Evolutionary conservation across 768 basidiomycete species (phyloP).

Genomic region (Tylopilus rubrobrunneus): DNA sequence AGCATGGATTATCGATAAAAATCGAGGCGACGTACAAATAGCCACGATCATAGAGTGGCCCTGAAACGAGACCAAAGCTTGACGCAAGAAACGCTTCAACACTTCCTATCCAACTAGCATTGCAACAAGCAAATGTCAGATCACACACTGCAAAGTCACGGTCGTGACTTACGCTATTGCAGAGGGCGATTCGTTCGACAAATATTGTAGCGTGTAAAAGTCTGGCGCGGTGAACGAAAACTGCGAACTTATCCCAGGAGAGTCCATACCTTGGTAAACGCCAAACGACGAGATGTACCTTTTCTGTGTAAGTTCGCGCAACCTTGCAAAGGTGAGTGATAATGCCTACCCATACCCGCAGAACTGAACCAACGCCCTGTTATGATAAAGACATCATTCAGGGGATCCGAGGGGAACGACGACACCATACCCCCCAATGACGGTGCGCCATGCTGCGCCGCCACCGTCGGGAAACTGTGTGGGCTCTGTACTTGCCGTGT

Average conservation of each 20-base stretch:
- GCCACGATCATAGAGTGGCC: constrained; percentile 48
- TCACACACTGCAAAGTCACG: background rate
- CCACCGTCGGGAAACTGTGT: constrained; percentile 29
- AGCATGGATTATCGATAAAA: background rate
- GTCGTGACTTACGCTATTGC: constrained; percentile 32
- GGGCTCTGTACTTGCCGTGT: background rate
- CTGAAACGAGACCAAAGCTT: constrained; percentile 39
- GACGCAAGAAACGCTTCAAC: constrained; percentile 38
- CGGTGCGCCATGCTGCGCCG: constrained; percentile 21
- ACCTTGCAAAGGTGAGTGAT: background rate
- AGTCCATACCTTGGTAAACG: constrained; percentile 34
- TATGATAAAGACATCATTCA: background rate
- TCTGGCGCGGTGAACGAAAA: constrained; percentile 24
- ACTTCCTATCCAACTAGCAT: constrained; percentile 42
- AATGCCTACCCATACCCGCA: constrained; percentile 31
- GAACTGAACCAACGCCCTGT: constrained; percentile 30
- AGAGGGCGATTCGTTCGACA: constrained; percentile 32
- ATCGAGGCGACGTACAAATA: constrained; percentile 37
- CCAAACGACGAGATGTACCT: constrained; percentile 37
- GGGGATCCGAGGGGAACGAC: no score
- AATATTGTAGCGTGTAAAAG: constrained; percentile 36
- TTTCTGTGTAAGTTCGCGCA: background rate
- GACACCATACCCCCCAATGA: constrained; percentile 20
- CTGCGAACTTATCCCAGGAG: no score
- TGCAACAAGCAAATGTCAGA: background rate